Evolutionary conservation across 73 alveolate genomes (phyloP).

Genomic region (Paramecium sexaurelia): DNA sequence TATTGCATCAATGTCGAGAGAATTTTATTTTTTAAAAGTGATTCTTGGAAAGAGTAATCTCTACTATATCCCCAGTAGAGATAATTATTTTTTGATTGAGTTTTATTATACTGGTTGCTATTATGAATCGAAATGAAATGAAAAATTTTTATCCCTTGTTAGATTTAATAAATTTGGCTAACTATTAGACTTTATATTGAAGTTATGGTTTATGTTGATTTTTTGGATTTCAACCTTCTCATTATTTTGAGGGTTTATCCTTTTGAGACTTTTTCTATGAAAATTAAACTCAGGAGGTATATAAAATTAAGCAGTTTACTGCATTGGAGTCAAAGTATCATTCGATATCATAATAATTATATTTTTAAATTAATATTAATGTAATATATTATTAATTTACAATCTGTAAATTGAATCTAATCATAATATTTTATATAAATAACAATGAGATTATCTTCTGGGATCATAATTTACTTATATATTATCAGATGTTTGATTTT

Average conservation of each 20-base stretch:
- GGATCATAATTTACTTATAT: background rate
- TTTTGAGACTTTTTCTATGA: background rate
- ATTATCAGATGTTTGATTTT: background rate
- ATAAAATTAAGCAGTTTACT: background rate
- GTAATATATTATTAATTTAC: background rate
- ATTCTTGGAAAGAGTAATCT: background rate
- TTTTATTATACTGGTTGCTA: background rate
- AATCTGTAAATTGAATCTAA: background rate
- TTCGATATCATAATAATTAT: background rate
- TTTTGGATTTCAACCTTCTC: background rate
- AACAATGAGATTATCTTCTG: constrained; percentile 46
- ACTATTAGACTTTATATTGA: background rate
- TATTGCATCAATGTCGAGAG: background rate
- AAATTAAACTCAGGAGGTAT: background rate
- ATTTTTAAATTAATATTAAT: background rate
- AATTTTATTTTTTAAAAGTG: background rate
- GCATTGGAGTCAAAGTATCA: background rate
- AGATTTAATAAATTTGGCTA: background rate
- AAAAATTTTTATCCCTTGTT: background rate
- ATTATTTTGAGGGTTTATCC: background rate
- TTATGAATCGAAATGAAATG: background rate
- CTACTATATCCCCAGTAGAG: background rate
- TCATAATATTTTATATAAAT: constrained; percentile 15
- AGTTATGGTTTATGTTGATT: background rate
- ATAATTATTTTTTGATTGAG: background rate